Conservation (phyloP, 768 basidiomycete genomes). For the Boletus rubroflammeus region DNA sequence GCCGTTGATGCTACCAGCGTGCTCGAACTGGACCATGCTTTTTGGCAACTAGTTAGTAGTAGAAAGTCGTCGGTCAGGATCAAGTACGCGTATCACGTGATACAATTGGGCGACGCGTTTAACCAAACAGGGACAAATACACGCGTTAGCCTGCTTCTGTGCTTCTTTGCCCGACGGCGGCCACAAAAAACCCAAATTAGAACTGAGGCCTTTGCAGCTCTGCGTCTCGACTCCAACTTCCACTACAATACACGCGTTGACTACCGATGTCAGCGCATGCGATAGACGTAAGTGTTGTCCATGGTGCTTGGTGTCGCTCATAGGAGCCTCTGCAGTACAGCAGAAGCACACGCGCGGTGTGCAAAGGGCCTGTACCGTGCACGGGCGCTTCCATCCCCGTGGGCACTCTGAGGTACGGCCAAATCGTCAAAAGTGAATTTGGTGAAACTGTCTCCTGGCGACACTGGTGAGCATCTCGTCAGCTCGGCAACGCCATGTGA, state of each 20-base stretch:
- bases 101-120: constrained; percentile 23
- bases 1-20: constrained; percentile 19
- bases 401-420: constrained; percentile 66
- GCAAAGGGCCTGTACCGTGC: constrained; percentile 62
- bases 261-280: constrained; percentile 23
- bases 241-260: neutral
- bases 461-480: constrained; percentile 55
- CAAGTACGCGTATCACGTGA: constrained; percentile 13
- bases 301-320: neutral
- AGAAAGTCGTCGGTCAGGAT: neutral
- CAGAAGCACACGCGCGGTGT: constrained; percentile 65
- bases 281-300: constrained; percentile 28
- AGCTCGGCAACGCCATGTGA: constrained; percentile 4
- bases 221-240: neutral
- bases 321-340: constrained; percentile 52
- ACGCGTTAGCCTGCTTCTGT: neutral
- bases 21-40: constrained; percentile 20
- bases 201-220: neutral
- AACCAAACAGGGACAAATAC: constrained; percentile 22
- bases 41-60: neutral
- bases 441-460: constrained; percentile 72
- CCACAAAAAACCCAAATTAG: neutral
- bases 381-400: constrained; percentile 48
- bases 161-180: neutral
- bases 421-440: constrained; percentile 39